phyloP scores from a whole-genome alignment of 176 grass and related monocot genomes.

The Thalia dealbata region DNA sequence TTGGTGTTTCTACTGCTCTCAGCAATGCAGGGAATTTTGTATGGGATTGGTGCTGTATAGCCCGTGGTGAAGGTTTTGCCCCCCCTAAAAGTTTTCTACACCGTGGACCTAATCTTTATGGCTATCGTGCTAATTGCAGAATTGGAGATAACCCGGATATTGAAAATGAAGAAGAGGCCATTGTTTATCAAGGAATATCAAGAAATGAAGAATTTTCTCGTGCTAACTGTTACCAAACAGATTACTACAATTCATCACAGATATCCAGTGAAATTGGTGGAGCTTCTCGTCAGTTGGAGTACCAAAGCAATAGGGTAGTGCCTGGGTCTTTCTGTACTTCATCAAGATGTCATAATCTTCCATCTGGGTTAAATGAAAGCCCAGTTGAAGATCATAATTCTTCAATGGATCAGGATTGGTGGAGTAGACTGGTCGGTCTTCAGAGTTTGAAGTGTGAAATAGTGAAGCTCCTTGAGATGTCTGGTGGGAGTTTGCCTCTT shows the following conservation, averaged over 20 bases:
- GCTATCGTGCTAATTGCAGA: conserved; percentile 21
- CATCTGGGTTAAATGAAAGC: conserved; percentile 25
- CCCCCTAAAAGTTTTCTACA: conserved; percentile 25
- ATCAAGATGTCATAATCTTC: conserved; percentile 36
- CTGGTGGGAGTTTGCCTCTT: conserved; percentile 59
- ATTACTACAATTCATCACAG: conserved; percentile 33
- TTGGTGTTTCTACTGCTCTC: conserved; percentile 53
- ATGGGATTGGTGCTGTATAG: conserved; percentile 66
- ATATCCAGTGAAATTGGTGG: conserved; percentile 29
- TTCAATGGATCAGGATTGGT: conserved; percentile 41
- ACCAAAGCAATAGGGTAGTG: conserved; percentile 13
- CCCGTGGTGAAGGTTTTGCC: conserved; percentile 52
- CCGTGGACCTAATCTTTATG: conserved; percentile 25
- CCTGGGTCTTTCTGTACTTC: conserved; percentile 16
- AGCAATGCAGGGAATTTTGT: conserved; percentile 63
- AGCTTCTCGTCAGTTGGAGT: no score
- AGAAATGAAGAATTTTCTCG: conserved; percentile 23
- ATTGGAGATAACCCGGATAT: conserved; percentile 22
- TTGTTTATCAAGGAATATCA: conserved; percentile 49
- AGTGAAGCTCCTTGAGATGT: conserved; percentile 49
- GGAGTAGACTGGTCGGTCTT: conserved; percentile 58
- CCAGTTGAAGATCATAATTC: conserved; percentile 26
- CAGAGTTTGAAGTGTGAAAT: conserved; percentile 67
- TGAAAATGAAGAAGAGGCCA: conserved; percentile 60
- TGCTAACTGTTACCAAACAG: conserved; percentile 29